A percentile compares a stretch with the other conserved stretches of the same genome.
Evolutionary conservation across 441 rosid genomes (phyloP).

Genomic region (Pelargonium citronellum): DNA sequence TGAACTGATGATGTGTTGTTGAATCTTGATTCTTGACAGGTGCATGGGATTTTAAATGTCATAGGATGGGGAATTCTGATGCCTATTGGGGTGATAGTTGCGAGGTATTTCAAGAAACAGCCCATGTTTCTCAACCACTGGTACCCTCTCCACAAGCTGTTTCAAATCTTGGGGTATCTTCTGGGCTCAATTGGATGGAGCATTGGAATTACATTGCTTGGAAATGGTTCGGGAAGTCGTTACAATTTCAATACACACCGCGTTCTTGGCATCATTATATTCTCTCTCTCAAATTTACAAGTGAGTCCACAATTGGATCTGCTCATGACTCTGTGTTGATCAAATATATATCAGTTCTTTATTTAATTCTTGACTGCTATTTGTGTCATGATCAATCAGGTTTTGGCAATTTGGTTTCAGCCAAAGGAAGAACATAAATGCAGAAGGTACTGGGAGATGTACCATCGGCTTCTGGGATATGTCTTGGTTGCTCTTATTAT

Average conservation of each 20-base stretch:
- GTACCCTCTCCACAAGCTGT: not conserved
- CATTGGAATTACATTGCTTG: not conserved
- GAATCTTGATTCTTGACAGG: not conserved
- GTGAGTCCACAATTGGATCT: conserved; percentile 18
- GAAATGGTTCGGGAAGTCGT: not conserved
- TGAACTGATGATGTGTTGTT: not conserved
- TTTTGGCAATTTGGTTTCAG: conserved; percentile 25
- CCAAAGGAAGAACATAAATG: conserved; percentile 21
- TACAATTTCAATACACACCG: conserved; percentile 6
- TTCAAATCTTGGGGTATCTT: not conserved
- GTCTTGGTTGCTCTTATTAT: conserved; percentile 25
- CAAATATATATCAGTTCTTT: not conserved
- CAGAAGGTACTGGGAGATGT: conserved; percentile 30
- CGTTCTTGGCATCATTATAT: conserved; percentile 32
- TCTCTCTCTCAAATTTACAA: conserved; percentile 33
- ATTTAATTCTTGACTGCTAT: not conserved
- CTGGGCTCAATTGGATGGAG: not conserved
- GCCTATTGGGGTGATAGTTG: conserved; percentile 1
- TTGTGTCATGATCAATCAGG: conserved; percentile 18
- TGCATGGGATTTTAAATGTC: not conserved
- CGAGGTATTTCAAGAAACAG: not conserved
- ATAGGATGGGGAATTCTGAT: not conserved
- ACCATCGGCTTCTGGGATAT: conserved; percentile 29
- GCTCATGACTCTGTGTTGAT: not conserved
- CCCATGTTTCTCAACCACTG: not conserved